phyloP scores from a whole-genome alignment of 139 green algal species.

The Chlorella sorokiniana region DNA sequence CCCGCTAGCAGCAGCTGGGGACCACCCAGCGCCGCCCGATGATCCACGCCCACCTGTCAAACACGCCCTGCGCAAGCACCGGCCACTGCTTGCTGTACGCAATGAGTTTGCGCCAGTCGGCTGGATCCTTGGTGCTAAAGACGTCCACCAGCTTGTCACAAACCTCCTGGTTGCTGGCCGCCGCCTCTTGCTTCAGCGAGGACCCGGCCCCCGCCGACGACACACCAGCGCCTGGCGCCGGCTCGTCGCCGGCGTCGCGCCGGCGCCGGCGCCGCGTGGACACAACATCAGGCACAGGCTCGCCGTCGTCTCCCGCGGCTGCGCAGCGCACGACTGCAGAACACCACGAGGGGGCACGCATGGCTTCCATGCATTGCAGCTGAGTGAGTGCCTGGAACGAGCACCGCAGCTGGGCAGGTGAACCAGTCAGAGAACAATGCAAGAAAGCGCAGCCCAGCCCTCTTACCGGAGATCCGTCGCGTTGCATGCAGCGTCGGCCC shows the following conservation, averaged over 20 bases:
- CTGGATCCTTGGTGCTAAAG: slow-evolving; percentile 48
- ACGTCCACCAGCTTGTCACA: slow-evolving; percentile 73
- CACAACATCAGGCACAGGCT: neutral
- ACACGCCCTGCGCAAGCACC: slow-evolving; percentile 48
- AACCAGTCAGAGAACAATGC: too few relatives aligned
- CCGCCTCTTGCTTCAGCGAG: slow-evolving; percentile 31
- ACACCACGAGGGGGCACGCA: too few relatives aligned
- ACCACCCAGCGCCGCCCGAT: too few relatives aligned
- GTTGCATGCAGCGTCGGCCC: too few relatives aligned
- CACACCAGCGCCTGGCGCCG: neutral
- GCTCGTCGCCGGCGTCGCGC: neutral
- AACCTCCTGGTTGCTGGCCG: slow-evolving; percentile 45
- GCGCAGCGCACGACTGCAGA: too few relatives aligned
- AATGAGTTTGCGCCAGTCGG: slow-evolving; percentile 72
- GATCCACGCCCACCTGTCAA: slow-evolving; percentile 42
- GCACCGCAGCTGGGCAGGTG: too few relatives aligned
- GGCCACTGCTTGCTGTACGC: slow-evolving; percentile 67
- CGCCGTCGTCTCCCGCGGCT: neutral
- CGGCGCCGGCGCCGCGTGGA: slow-evolving; percentile 13
- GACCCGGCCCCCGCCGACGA: neutral
- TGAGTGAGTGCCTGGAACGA: too few relatives aligned
- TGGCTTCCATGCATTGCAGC: too few relatives aligned
- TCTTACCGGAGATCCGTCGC: too few relatives aligned
- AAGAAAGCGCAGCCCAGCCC: too few relatives aligned
- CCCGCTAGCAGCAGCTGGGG: too few relatives aligned